A percentile compares a stretch with the other conserved stretches of the same genome.
Conservation (phyloP, 441 rosid genomes). For the Brassica balearica region DNA sequence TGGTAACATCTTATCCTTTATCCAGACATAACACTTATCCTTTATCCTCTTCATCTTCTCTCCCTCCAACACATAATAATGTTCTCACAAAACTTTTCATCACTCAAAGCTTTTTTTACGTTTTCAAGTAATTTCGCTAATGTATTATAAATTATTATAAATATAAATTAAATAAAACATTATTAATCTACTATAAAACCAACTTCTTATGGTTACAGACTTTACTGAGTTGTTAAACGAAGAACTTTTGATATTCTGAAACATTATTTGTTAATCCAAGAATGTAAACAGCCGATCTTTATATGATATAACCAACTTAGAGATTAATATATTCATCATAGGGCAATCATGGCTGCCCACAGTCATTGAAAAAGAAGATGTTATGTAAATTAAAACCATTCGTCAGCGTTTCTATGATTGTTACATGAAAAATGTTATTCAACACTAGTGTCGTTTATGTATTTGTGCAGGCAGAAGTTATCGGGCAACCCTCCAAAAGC, state of each 20-base stretch:
- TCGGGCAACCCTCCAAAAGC: conserved; percentile 43
- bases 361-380: not conserved
- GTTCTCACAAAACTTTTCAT: not conserved
- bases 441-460: not conserved
- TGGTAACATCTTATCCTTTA: not conserved
- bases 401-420: not conserved
- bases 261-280: not conserved
- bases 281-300: not conserved
- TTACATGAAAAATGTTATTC: not conserved
- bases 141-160: not conserved
- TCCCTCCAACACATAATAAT: not conserved
- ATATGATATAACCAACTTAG: not conserved
- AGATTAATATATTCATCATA: not conserved
- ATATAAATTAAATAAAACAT: not conserved
- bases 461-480: conserved; percentile 36
- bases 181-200: not conserved
- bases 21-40: not conserved
- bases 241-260: not conserved
- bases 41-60: not conserved
- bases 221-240: not conserved
- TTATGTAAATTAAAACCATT: not conserved
- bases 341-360: not conserved
- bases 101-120: not conserved
- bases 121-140: not conserved
- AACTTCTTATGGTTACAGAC: not conserved